These are phyloP conservation scores for Psidium friedrichsthalianum DNA, from an alignment of 345 rosid genomes.

Conservation along the genomic window DNA sequence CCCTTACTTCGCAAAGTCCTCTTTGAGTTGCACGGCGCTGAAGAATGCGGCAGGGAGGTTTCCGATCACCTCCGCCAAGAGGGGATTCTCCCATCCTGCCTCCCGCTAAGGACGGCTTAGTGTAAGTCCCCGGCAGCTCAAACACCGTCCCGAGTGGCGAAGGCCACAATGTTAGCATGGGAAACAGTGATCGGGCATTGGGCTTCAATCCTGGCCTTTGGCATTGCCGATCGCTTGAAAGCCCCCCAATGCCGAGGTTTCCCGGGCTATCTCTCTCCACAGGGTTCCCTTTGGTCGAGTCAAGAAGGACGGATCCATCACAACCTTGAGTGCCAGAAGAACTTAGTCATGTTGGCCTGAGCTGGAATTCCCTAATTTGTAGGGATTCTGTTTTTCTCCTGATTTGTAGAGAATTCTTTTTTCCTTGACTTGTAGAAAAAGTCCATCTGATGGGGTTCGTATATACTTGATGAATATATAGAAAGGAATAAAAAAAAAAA, in stretches of 20 bases:
- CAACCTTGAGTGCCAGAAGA: slow-evolving; percentile 15
- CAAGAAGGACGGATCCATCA: slow-evolving; percentile 28
- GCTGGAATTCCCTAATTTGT: too few species aligned
- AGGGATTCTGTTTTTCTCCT: too few species aligned
- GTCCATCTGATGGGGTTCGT: too few species aligned
- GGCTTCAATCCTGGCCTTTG: slow-evolving; percentile 17
- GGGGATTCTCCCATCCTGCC: slow-evolving; percentile 33
- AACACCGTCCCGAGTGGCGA: slow-evolving; percentile 26
- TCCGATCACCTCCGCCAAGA: not conserved
- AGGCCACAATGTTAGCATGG: slow-evolving; percentile 29
- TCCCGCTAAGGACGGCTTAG: slow-evolving; percentile 23
- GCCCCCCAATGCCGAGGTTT: slow-evolving; percentile 20
- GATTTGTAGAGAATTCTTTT: too few species aligned
- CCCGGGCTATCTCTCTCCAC: slow-evolving; percentile 23
- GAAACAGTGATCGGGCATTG: slow-evolving; percentile 22
- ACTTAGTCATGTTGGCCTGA: not conserved
- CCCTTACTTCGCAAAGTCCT: not conserved
- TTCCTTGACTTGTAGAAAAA: too few species aligned
- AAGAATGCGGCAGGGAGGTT: slow-evolving; percentile 15
- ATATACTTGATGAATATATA: too few species aligned
- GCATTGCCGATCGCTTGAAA: slow-evolving; percentile 29
- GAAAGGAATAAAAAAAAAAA: too few species aligned
- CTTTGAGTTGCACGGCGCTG: not conserved
- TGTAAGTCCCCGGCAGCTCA: slow-evolving; percentile 3
- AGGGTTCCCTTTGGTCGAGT: slow-evolving; percentile 3